Percentiles rank a stretch among this genome's conserved stretches.
Evolutionary conservation across 176 grass and related monocot species (phyloP).

Genomic region (Ensete glaucum): DNA sequence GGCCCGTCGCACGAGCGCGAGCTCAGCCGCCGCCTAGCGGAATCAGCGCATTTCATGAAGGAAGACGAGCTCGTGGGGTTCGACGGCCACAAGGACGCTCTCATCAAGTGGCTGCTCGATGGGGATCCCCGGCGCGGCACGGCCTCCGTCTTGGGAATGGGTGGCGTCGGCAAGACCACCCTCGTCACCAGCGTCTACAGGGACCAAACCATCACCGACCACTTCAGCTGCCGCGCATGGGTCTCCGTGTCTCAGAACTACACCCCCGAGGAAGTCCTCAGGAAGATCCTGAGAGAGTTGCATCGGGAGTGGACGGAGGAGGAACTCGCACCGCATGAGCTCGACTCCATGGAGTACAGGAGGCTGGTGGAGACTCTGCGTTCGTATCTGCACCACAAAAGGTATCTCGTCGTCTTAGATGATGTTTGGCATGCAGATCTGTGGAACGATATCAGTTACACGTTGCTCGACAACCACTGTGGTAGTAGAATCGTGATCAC

Average conservation of each 20-base stretch:
- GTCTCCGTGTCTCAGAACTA: slow-evolving; percentile 31
- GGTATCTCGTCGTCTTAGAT: slow-evolving; percentile 57
- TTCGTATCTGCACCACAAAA: slow-evolving; percentile 14
- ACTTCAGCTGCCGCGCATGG: slow-evolving; percentile 22
- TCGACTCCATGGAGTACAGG: slow-evolving; percentile 12
- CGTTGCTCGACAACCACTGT: slow-evolving; percentile 22
- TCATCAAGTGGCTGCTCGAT: slow-evolving; percentile 22
- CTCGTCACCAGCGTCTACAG: slow-evolving; percentile 39
- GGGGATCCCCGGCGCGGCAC: not conserved
- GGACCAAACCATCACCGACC: slow-evolving; percentile 1
- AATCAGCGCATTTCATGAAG: slow-evolving; percentile 19
- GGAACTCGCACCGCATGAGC: not conserved
- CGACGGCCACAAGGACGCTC: slow-evolving; percentile 7
- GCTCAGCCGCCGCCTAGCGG: not conserved
- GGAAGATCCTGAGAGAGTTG: slow-evolving; percentile 22
- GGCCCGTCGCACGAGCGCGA: not conserved
- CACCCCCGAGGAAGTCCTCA: slow-evolving; percentile 10
- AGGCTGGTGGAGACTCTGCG: slow-evolving; percentile 9
- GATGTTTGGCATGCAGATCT: slow-evolving; percentile 55
- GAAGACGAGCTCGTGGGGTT: slow-evolving; percentile 44
- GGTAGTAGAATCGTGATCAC: slow-evolving; percentile 46
- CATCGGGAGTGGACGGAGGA: not conserved
- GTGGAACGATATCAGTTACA: slow-evolving; percentile 37
- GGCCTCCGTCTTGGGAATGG: slow-evolving; percentile 47
- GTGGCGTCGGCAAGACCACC: slow-evolving; percentile 54